Evolutionary conservation across 1,284 basidiomycete species (phyloP).

Genomic region (Sutorius eximius): DNA sequence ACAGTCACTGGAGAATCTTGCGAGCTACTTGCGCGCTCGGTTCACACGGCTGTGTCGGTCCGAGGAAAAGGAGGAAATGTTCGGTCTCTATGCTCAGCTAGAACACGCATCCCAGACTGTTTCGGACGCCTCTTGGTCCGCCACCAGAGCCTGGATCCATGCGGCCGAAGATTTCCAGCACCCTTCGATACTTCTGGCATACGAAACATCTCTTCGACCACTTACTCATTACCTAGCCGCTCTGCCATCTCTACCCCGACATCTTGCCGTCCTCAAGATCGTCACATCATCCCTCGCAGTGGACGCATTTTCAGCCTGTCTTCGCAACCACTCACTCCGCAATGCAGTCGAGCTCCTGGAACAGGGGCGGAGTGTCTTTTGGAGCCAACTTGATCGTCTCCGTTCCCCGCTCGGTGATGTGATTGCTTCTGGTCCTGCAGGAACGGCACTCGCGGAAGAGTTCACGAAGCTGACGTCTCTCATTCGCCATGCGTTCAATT

Average conservation of each 20-base stretch:
- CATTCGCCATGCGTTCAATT: too few species aligned
- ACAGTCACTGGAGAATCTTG: not conserved
- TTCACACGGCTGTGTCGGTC: not conserved
- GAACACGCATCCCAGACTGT: not conserved
- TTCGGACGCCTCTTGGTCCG: not conserved
- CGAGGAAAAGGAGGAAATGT: not conserved
- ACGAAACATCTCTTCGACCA: not conserved
- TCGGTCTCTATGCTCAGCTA: not conserved
- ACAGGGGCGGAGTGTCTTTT: not conserved
- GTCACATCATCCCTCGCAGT: not conserved
- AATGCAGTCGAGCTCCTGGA: not conserved
- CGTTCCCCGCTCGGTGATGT: not conserved
- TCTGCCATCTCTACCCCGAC: not conserved
- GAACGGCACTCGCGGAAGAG: not conserved
- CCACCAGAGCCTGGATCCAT: not conserved
- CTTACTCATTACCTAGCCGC: not conserved
- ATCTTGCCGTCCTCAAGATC: not conserved
- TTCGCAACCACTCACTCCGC: not conserved
- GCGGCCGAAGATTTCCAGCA: not conserved
- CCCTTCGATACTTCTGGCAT: not conserved
- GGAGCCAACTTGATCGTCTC: not conserved
- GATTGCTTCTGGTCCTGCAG: not conserved
- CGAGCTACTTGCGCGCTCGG: not conserved
- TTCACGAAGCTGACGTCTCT: not conserved
- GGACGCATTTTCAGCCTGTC: conserved; percentile 1